Percentiles rank a stretch among this genome's conserved stretches.
Evolutionary conservation across 345 rosid genomes (phyloP).

Genomic region (Eutrema japonicum): DNA sequence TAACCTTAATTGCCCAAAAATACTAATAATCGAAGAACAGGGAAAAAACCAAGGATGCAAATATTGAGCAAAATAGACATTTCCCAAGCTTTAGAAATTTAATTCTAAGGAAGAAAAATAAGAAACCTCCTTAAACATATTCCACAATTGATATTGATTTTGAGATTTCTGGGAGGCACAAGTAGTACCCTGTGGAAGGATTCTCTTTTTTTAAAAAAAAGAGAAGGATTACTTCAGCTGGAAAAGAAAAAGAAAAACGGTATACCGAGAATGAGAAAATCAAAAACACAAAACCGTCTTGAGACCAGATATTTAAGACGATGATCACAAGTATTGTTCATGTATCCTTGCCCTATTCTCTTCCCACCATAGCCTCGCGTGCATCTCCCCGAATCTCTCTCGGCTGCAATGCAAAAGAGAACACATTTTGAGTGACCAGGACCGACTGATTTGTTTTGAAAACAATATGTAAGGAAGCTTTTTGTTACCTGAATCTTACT

Average conservation of each 20-base stretch:
- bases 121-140: slow-evolving; percentile 9
- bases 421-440: slow-evolving; percentile 2
- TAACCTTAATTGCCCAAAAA: no score
- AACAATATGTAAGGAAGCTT: slow-evolving; percentile 23
- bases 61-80: slow-evolving; percentile 1
- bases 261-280: slow-evolving; percentile 33
- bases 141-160: slow-evolving; percentile 25
- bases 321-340: slow-evolving; percentile 77
- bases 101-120: background rate
- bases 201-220: slow-evolving; percentile 9
- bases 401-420: slow-evolving; percentile 58
- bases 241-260: background rate
- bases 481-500: slow-evolving; percentile 88
- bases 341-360: slow-evolving; percentile 95
- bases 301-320: slow-evolving; percentile 8
- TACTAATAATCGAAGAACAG: background rate
- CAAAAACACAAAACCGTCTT: slow-evolving; percentile 31
- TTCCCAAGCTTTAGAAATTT: background rate
- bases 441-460: background rate
- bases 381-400: slow-evolving; percentile 94
- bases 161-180: slow-evolving; percentile 29
- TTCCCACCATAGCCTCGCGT: slow-evolving; percentile 99
- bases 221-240: slow-evolving; percentile 17
- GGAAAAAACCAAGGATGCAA: background rate
- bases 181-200: slow-evolving; percentile 21